Evolutionary conservation across 2,329 filamentous ascomycete species (phyloP), one percentile per base, ranked within the genome.

Genomic region (Ophiostoma sp.): DNA sequence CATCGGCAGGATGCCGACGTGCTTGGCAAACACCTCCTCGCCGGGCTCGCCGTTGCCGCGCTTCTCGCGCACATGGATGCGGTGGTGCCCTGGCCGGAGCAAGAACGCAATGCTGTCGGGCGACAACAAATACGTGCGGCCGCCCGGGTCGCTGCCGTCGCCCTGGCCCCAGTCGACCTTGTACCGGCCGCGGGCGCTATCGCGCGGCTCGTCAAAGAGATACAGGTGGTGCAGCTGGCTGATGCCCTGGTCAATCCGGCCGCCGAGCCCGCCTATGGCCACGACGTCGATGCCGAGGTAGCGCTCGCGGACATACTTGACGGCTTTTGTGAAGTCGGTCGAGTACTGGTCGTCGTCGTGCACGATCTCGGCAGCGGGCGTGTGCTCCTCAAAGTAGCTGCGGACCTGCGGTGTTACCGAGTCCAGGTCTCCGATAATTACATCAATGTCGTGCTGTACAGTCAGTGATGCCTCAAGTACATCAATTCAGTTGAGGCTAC

Each of bases 361-460:
- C 72, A 92, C 83, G 67, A 98, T 82, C 12, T 82, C 75, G 1
- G 92, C 84, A 9, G 71, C 66, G 83, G 81, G 62, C 36, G 81
- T 79, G 9, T 44, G 45, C 45, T 84, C 40, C 45, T 66, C 81
- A 78, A 93, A 96, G 78, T 90, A 89, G n/a, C 82, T 74, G 66
- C 83, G 82, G 11, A 90, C 84, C 12, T 85, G 78, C 9, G 85
- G 81, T 2, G 80, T 80, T 18, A 98, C 81, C 4, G 94, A 97
- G 79, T 99, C 95, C 9, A 99, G 84, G 76, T 99, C 95, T 64
- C 95, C 95, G 73, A 96, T 87, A 70, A 99, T 93, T 67, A 85
- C 81, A 75, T 91, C 81, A 1, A 92, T 85, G 69, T 87, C 81
- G 75, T 86, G 78, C 68, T 72, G 38, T 16, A 11, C 3, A 36